Evolutionary conservation across 345 rosid species (phyloP), one percentile per base, ranked within the genome.

Genomic region (Eutrema yunnanense): DNA sequence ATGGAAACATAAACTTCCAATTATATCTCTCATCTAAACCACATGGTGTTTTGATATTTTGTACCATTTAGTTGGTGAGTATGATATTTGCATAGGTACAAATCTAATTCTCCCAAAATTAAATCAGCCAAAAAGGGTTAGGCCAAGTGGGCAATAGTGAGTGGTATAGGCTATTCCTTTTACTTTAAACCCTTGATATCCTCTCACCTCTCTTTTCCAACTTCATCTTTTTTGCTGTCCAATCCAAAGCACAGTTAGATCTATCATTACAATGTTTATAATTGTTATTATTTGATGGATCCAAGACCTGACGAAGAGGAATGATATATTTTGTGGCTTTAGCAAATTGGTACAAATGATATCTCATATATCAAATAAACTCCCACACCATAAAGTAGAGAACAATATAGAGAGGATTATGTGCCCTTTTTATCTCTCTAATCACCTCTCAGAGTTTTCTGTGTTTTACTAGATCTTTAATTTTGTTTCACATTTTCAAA

Each of bases 1-100:
- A 53, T 68, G 53, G 69, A 60, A 75, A 67, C 57, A 67, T 74
- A 52, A 43, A 52, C 73, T 60, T 74, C 73, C 67, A 60, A 74
- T 74, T 74, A 43, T 27, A 67, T 60, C 16, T 22, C 38, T 60
- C 40, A 61, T 46, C 65, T 75, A 53, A 75, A 53, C 64, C 69
- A 69, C 74, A 59, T 61, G 36, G 50, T 32, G 58, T 37, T 75
- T 68, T 59, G 55, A 59, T 74, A 67, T 46, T 61, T 67, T 69
- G 64, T 53, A 53, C 58, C 49, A 52, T 52, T 61, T 68, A 68
- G 79, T 75, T 74, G 79, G 27, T 69, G 64, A 61, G 6, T 13
- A 52, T 54, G 63, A 59, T 58, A 42, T 44, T 61, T 75, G 27
- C 69, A 14, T 58, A 22, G 49, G 34, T 37, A 52, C 63, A 50